Evolutionary conservation across 139 green algal species (phyloP).

Genomic region (Chlorella sp.): DNA sequence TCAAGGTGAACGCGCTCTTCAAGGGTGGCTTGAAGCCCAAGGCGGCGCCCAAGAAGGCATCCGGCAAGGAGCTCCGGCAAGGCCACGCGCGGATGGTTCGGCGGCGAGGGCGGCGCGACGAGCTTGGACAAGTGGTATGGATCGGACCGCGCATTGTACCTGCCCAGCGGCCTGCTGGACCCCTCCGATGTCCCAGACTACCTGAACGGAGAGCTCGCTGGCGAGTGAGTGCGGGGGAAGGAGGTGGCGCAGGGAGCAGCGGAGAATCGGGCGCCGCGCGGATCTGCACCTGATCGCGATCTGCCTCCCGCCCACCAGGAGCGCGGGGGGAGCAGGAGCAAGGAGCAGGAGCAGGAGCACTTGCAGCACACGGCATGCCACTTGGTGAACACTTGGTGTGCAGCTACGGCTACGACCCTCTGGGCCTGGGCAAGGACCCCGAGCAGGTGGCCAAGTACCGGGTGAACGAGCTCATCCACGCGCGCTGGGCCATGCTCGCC

Average conservation of each 20-base stretch:
- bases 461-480: slow-evolving; percentile 89
- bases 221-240: slow-evolving; percentile 72
- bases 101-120: slow-evolving; percentile 30
- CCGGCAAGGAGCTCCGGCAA: slow-evolving; percentile 19
- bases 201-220: slow-evolving; percentile 82
- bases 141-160: slow-evolving; percentile 76
- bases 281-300: background rate
- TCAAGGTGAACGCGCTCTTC: too few species aligned
- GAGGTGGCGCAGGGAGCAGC: background rate
- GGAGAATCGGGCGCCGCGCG: background rate
- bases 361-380: background rate
- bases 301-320: background rate
- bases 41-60: slow-evolving; percentile 9
- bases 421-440: slow-evolving; percentile 84
- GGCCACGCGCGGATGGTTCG: slow-evolving; percentile 56
- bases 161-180: slow-evolving; percentile 82
- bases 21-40: background rate
- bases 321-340: background rate
- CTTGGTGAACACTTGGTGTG: background rate
- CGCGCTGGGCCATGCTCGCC: slow-evolving; percentile 95
- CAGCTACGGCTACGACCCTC: slow-evolving; percentile 91
- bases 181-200: slow-evolving; percentile 70
- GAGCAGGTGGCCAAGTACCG: slow-evolving; percentile 84
- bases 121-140: slow-evolving; percentile 84
- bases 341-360: too few species aligned